Conservation (phyloP, 2,329 filamentous ascomycete species). For the Spiromastix sp. region DNA sequence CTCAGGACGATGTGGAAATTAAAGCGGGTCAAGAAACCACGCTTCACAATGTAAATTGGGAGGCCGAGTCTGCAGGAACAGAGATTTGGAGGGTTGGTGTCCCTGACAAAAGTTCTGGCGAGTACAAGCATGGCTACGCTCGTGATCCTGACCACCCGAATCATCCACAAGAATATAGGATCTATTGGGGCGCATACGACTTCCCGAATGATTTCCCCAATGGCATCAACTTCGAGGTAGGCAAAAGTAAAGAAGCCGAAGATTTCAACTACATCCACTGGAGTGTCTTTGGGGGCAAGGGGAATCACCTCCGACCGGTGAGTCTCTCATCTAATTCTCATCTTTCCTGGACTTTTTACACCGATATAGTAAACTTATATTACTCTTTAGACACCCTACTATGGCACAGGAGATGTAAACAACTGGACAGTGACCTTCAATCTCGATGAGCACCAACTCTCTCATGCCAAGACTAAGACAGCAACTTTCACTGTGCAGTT, state of each 20-base stretch:
- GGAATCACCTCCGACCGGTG: slow-evolving; percentile 36
- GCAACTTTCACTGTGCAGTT: slow-evolving; percentile 55
- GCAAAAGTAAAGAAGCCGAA: slow-evolving; percentile 36
- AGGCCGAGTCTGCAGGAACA: slow-evolving; percentile 44
- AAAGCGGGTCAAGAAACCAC: slow-evolving; percentile 30
- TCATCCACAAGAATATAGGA: slow-evolving; percentile 47
- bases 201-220: slow-evolving; percentile 49
- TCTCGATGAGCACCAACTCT: slow-evolving; percentile 33
- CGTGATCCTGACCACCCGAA: slow-evolving; percentile 39
- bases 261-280: slow-evolving; percentile 58
- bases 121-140: slow-evolving; percentile 49
- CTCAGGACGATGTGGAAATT: slow-evolving; percentile 42
- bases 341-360: too few relatives aligned
- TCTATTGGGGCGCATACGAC: slow-evolving; percentile 53
- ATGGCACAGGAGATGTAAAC: slow-evolving; percentile 32
- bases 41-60: slow-evolving; percentile 36
- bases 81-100: slow-evolving; percentile 55
- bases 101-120: slow-evolving; percentile 51
- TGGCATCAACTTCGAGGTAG: slow-evolving; percentile 49
- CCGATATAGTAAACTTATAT: too few relatives aligned
- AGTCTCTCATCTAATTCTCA: too few relatives aligned
- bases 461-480: slow-evolving; percentile 28
- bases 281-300: slow-evolving; percentile 51
- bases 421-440: slow-evolving; percentile 52
- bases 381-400: too few relatives aligned